Evolutionary conservation across 2,329 filamentous ascomycete species (phyloP).

Genomic region (Neofusicoccum ribis): DNA sequence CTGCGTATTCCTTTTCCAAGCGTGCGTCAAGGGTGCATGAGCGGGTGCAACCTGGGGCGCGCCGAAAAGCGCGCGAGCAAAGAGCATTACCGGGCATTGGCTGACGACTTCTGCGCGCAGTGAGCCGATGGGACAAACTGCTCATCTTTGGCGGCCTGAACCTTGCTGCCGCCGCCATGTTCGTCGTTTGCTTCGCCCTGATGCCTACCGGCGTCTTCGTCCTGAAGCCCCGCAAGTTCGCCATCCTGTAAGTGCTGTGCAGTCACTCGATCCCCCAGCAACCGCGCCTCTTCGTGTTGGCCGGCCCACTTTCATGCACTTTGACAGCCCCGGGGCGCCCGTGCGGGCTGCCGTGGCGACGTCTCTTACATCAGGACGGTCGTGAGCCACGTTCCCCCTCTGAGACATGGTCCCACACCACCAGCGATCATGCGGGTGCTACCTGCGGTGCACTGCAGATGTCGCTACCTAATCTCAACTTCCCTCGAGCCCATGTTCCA

Average conservation of each 20-base stretch:
- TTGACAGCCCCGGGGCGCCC: slow-evolving; percentile 12
- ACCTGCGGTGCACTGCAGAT: slow-evolving; percentile 40
- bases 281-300: slow-evolving; percentile 23
- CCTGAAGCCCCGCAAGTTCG: slow-evolving; percentile 86
- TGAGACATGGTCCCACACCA: slow-evolving; percentile 24
- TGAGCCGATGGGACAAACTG: slow-evolving; percentile 95
- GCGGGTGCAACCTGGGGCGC: slow-evolving; percentile 26
- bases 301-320: slow-evolving; percentile 18
- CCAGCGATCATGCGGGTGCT: slow-evolving; percentile 44
- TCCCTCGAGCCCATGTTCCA: slow-evolving; percentile 27
- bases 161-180: slow-evolving; percentile 83
- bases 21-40: slow-evolving; percentile 41
- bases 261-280: slow-evolving; percentile 11
- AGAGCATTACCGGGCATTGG: background rate
- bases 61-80: background rate
- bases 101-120: slow-evolving; percentile 49
- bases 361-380: slow-evolving; percentile 30
- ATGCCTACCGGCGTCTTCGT: slow-evolving; percentile 73
- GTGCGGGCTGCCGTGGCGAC: slow-evolving; percentile 10
- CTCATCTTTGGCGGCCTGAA: slow-evolving; percentile 92
- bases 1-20: slow-evolving; percentile 39
- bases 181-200: slow-evolving; percentile 87
- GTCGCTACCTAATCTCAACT: slow-evolving; percentile 33
- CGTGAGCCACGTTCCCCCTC: slow-evolving; percentile 39
- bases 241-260: slow-evolving; percentile 77